Evolutionary conservation across 352 stramenopile genomes (phyloP).

Genomic region (Globisporangium okanoganense): DNA sequence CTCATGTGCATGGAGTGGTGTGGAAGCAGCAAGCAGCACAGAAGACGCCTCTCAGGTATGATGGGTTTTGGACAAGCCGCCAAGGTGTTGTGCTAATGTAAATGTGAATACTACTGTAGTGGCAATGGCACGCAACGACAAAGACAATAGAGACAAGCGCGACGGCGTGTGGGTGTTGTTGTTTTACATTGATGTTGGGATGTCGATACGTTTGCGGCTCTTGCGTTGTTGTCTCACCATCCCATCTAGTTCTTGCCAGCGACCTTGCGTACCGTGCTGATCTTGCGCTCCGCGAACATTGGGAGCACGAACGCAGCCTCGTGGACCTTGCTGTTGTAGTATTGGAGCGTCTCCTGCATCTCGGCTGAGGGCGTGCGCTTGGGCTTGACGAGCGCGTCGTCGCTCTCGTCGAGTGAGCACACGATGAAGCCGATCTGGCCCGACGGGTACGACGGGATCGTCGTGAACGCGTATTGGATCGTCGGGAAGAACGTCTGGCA

Average conservation of each 20-base stretch:
- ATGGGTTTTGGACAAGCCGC: neutral
- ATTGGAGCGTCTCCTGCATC: conserved; percentile 81
- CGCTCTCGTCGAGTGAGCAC: conserved; percentile 73
- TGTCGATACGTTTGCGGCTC: too few species aligned
- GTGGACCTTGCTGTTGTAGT: conserved; percentile 95
- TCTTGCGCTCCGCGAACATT: conserved; percentile 89
- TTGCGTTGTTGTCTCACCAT: neutral
- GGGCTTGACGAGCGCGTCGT: conserved; percentile 52
- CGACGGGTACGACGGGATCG: conserved; percentile 98
- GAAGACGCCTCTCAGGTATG: neutral
- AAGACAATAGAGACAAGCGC: neutral
- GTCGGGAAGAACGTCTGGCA: conserved; percentile 91
- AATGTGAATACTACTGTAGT: too few species aligned
- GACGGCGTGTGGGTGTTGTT: neutral
- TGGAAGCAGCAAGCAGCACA: neutral
- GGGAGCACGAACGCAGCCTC: conserved; percentile 96
- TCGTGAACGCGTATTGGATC: conserved; percentile 99
- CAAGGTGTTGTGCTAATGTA: neutral
- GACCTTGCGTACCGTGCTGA: conserved; percentile 67
- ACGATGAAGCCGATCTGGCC: conserved; percentile 99
- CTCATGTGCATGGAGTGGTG: too few species aligned
- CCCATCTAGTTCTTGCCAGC: conserved; percentile 9
- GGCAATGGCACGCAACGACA: neutral
- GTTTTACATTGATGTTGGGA: conserved; percentile 13
- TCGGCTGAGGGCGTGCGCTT: conserved; percentile 57